phyloP scores from a whole-genome alignment of 1,284 basidiomycete species.

The Fomitopsis betulina region DNA sequence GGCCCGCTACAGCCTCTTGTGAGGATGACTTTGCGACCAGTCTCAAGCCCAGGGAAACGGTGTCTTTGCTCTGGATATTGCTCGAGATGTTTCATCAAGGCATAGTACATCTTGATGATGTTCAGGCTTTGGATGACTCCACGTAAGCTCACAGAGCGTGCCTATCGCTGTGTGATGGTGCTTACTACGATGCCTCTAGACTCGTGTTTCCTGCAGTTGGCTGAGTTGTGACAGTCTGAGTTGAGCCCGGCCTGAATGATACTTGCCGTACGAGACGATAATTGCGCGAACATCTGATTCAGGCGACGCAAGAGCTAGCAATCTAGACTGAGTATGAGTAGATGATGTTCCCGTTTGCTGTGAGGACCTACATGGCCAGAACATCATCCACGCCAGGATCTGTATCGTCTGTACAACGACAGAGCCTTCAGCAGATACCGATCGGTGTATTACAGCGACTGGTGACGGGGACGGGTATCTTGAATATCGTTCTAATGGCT shows the following conservation, averaged over 20 bases:
- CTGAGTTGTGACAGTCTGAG: neutral
- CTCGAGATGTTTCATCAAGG: slow-evolving; percentile 62
- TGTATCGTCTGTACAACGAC: slow-evolving; percentile 55
- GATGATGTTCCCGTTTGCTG: slow-evolving; percentile 26
- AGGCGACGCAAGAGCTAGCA: slow-evolving; percentile 70
- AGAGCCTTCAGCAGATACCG: neutral
- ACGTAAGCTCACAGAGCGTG: neutral
- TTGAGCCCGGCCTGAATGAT: too few species aligned
- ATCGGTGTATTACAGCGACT: slow-evolving; percentile 30
- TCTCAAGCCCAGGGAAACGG: slow-evolving; percentile 60
- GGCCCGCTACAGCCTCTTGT: slow-evolving; percentile 70
- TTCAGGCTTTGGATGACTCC: slow-evolving; percentile 51
- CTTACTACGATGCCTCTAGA: slow-evolving; percentile 53
- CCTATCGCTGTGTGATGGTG: neutral
- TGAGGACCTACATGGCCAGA: slow-evolving; percentile 52
- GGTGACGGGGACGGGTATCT: slow-evolving; percentile 41
- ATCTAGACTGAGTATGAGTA: slow-evolving; percentile 26
- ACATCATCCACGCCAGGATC: slow-evolving; percentile 93
- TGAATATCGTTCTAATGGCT: neutral
- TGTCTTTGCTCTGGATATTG: slow-evolving; percentile 47
- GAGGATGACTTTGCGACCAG: slow-evolving; percentile 51
- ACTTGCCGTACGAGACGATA: slow-evolving; percentile 72
- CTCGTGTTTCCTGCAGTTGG: slow-evolving; percentile 63
- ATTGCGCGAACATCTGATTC: slow-evolving; percentile 78
- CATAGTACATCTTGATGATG: slow-evolving; percentile 75